phyloP scores from a whole-genome alignment of 371 early-diverging fungal genomes.

The Chytridium lagenaria region DNA sequence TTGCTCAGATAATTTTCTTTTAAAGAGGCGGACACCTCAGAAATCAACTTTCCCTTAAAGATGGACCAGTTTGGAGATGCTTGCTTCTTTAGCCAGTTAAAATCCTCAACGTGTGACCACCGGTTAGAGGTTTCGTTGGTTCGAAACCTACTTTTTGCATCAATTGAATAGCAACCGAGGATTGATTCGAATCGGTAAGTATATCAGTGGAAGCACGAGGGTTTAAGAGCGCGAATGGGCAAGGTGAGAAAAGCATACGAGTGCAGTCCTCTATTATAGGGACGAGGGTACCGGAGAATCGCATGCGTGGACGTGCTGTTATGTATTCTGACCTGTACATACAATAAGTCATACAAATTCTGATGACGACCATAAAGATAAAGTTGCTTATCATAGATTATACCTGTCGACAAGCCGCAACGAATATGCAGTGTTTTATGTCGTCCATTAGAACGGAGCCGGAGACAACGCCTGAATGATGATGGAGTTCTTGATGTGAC shows the following conservation, averaged over 20 bases:
- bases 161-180: neutral
- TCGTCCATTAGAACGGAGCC: conserved; percentile 75
- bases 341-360: too few relatives aligned
- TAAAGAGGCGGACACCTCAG: too few relatives aligned
- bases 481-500: conserved; percentile 64
- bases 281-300: conserved; percentile 72
- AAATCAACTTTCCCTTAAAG: too few relatives aligned
- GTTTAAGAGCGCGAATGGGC: conserved; percentile 39
- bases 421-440: conserved; percentile 61
- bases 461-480: conserved; percentile 68
- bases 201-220: neutral
- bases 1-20: too few relatives aligned
- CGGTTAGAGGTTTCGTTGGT: neutral
- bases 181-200: neutral
- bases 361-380: too few relatives aligned
- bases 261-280: conserved; percentile 84
- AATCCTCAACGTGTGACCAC: conserved; percentile 71
- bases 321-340: conserved; percentile 79
- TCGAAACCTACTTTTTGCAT: conserved; percentile 47
- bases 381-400: too few relatives aligned
- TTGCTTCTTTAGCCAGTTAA: conserved; percentile 82
- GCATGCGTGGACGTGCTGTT: conserved; percentile 66
- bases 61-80: conserved; percentile 73
- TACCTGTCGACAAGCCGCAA: conserved; percentile 80
- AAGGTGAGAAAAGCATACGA: conserved; percentile 62